These are phyloP conservation scores for Leccinum incarnatum DNA, from an alignment of 768 basidiomycete genomes.

Conservation along the genomic window DNA sequence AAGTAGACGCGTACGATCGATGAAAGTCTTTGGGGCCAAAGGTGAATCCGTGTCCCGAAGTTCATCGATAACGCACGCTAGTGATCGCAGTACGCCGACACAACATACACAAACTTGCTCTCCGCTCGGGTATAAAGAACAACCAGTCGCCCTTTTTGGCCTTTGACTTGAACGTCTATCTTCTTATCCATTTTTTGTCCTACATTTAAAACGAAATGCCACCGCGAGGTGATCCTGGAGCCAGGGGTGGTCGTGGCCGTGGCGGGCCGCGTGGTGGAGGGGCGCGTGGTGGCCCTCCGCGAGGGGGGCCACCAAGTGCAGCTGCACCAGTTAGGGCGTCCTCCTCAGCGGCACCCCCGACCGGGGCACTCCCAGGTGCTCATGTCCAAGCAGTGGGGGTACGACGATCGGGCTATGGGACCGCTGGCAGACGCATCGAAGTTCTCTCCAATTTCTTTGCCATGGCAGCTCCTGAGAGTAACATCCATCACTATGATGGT, in stretches of 20 bases:
- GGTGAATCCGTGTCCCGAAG: background rate
- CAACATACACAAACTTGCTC: conserved; percentile 29
- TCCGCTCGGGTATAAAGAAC: conserved; percentile 19
- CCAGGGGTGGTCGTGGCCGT: conserved; percentile 26
- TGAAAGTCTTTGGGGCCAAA: background rate
- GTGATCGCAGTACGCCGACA: conserved; percentile 13
- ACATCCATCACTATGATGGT: conserved; percentile 83
- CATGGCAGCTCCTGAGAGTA: conserved; percentile 55
- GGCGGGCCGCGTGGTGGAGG: conserved; percentile 27
- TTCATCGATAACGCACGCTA: background rate
- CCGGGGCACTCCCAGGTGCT: conserved; percentile 27
- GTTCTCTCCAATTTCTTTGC: conserved; percentile 62
- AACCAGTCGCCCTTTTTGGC: background rate
- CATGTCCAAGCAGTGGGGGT: conserved; percentile 62
- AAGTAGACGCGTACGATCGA: background rate
- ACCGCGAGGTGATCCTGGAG: conserved; percentile 30
- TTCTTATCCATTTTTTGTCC: conserved; percentile 1
- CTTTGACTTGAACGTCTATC: conserved; percentile 21
- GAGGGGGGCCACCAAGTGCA: conserved; percentile 26
- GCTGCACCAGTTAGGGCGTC: conserved; percentile 7
- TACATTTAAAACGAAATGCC: conserved; percentile 34
- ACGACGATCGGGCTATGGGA: conserved; percentile 62
- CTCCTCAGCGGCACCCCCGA: conserved; percentile 29
- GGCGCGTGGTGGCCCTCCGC: conserved; percentile 30
- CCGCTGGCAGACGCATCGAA: conserved; percentile 44